Evolutionary conservation across 768 basidiomycete species (phyloP), one percentile per base, ranked within the genome.

Genomic region (Tricholoma saponaceum): DNA sequence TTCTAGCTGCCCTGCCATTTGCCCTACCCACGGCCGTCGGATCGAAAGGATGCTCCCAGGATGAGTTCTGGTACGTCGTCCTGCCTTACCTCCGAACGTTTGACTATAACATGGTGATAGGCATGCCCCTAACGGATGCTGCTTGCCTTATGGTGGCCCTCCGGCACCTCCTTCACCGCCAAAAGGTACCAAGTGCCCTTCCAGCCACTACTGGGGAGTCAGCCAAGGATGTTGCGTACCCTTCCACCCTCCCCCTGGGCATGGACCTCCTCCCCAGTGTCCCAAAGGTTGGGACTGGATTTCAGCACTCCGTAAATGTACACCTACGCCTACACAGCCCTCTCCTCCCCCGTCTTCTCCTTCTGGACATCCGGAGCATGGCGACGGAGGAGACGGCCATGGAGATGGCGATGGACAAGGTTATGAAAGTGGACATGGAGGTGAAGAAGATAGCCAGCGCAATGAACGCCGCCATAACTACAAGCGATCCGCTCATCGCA

Each of bases 151-250:
- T 43, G 83, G 82, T 49, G 72, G 74, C 0, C 68, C 75, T 16
- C 56, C 69, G 14, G 25, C 54, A 2, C 65, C 63, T 44, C 71
- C 77, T 5, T 75, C 78, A 5, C 51, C 70, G n/a, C 82, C 83
- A 23, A 70, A 70, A 44, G 79, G 76, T 49, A 72, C 68, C 23
- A 59, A 71, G 12, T 82, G 81, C 69, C 83, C 81, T 22, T 70
- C 68, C 51, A 71, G 66, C 39, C 78, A 80, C 70, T 82, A 80
- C 64, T 85, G 83, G 83, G 68, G 72, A 58, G 53, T 60, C 4
- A 69, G 68, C 22, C 73, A 80, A 62, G 70, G 74, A 20, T 85
- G 82, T 72, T 86, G 84, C 66, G 75, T 79, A 23, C 84, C 85
- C 54, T 68, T 68, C 49, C 64, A 76, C 59, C 79, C 79, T 14